These are phyloP conservation scores for Thermothielavioides terrestris DNA, from an alignment of 495 filamentous ascomycete genomes.

Conservation along the genomic window DNA sequence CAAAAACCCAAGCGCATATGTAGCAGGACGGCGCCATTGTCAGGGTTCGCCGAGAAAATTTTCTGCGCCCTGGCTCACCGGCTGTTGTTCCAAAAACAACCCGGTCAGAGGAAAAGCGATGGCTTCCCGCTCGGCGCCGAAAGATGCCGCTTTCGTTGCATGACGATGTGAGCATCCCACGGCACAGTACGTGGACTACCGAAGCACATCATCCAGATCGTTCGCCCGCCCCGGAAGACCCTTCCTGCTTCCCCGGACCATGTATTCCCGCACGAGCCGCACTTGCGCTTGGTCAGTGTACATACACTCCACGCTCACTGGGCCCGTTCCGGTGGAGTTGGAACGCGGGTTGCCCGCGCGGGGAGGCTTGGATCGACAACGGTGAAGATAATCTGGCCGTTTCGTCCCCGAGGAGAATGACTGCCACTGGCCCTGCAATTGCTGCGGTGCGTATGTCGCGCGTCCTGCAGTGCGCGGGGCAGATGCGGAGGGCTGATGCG, in stretches of 20 bases:
- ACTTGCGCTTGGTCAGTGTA: background rate
- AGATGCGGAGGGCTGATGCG: too few species aligned
- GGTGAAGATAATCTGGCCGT: too few species aligned
- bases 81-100: background rate
- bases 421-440: too few species aligned
- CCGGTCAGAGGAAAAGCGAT: background rate
- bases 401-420: too few species aligned
- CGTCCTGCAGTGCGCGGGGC: too few species aligned
- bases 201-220: conserved; percentile 11
- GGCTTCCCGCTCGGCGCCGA: too few species aligned
- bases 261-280: conserved; percentile 3
- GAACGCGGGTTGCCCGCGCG: too few species aligned
- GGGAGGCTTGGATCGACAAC: too few species aligned
- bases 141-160: conserved; percentile 6
- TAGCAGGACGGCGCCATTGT: conserved; percentile 7
- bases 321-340: background rate
- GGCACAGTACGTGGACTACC: background rate
- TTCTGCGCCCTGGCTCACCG: background rate
- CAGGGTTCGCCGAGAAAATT: background rate
- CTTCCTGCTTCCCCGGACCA: conserved; percentile 10
- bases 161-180: background rate
- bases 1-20: conserved; percentile 5
- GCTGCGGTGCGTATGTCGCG: too few species aligned
- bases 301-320: too few species aligned
- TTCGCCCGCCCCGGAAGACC: conserved; percentile 8